A percentile compares a stretch with the other conserved stretches of the same genome.
These are phyloP conservation scores for Claviceps sp. DNA, from an alignment of 2,329 filamentous ascomycete genomes.

Conservation along the genomic window DNA sequence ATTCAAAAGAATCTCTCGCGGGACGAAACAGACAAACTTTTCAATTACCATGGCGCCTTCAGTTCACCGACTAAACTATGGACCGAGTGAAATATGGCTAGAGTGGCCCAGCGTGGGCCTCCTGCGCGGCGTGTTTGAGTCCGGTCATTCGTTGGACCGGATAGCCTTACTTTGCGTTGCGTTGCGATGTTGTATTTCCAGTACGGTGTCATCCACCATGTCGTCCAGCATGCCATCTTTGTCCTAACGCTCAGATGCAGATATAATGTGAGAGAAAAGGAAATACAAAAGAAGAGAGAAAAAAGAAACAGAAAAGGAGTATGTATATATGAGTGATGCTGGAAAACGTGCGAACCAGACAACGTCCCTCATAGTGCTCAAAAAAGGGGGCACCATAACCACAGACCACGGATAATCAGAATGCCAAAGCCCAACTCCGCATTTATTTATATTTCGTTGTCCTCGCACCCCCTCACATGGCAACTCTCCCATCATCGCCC, in stretches of 20 bases:
- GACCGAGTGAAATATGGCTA: too few species aligned
- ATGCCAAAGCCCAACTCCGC: too few species aligned
- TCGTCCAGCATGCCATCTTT: background rate
- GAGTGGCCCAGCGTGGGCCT: too few species aligned
- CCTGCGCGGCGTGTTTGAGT: too few species aligned
- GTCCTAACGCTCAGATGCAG: background rate
- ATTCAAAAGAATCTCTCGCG: too few species aligned
- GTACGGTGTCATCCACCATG: too few species aligned
- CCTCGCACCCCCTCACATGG: background rate
- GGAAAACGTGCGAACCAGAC: background rate
- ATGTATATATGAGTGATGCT: background rate
- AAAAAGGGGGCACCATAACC: background rate
- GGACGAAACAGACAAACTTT: too few species aligned
- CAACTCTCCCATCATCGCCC: slow-evolving; percentile 18
- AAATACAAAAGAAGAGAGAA: background rate
- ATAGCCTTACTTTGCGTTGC: too few species aligned
- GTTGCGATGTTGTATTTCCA: background rate
- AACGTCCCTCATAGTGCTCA: background rate
- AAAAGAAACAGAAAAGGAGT: background rate
- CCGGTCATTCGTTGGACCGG: too few species aligned
- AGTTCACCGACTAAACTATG: too few species aligned
- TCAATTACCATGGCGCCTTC: too few species aligned
- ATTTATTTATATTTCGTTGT: too few species aligned
- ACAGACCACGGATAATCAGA: background rate
- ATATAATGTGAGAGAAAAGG: background rate